phyloP scores from a whole-genome alignment of 768 basidiomycete genomes.

The Rhodosporidiobolus sp. region DNA sequence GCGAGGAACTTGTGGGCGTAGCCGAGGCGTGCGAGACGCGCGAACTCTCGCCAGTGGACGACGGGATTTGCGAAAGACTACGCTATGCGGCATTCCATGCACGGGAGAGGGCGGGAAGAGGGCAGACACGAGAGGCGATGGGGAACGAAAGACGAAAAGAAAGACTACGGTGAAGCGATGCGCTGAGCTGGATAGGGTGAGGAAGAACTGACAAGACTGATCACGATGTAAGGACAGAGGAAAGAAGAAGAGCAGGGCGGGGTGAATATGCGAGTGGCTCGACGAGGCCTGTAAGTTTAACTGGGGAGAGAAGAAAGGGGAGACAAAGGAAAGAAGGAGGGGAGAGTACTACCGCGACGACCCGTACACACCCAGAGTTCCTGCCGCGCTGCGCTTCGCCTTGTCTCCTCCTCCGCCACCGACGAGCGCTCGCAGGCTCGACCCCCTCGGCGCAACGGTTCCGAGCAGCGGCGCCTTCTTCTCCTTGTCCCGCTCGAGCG shows the following conservation, averaged over 20 bases:
- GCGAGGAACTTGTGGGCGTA: slow-evolving; percentile 31
- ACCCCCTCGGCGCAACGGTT: slow-evolving; percentile 9
- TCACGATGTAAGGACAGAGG: too few relatives aligned
- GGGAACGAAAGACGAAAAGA: background rate
- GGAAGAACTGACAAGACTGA: too few relatives aligned
- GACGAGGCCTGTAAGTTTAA: too few relatives aligned
- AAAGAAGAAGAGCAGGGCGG: background rate
- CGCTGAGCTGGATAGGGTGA: too few relatives aligned
- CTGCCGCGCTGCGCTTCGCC: background rate
- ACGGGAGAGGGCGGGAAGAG: background rate
- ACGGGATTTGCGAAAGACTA: background rate
- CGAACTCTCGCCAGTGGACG: too few relatives aligned
- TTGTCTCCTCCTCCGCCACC: background rate
- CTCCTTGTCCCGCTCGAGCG: background rate
- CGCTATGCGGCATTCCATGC: slow-evolving; percentile 1
- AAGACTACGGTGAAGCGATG: too few relatives aligned
- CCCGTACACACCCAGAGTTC: too few relatives aligned
- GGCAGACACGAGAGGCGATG: background rate
- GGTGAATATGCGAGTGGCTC: background rate
- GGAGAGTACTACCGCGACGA: background rate
- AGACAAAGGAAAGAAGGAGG: too few relatives aligned
- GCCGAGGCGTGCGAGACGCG: too few relatives aligned
- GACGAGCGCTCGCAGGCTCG: slow-evolving; percentile 1
- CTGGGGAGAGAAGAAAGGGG: too few relatives aligned
- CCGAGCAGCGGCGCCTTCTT: background rate